Conservation (phyloP, 768 basidiomycete species). For the Mycena epipterygia region DNA sequence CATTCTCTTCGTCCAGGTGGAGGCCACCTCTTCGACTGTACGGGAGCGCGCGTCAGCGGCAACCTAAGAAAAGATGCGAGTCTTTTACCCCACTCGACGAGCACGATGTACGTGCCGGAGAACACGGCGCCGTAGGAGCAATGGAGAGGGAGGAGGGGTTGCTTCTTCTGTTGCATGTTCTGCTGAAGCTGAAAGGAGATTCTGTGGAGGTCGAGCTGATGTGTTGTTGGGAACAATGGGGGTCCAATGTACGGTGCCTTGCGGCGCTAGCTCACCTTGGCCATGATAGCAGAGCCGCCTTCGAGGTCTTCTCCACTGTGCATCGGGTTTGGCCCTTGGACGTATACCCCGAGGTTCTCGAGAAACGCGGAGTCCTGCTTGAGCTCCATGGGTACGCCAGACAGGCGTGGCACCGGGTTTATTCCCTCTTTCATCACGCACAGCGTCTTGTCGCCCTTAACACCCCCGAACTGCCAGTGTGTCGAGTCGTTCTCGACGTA, state of each 20-base stretch:
- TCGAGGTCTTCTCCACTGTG: neutral
- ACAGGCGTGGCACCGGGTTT: neutral
- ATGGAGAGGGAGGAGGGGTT: neutral
- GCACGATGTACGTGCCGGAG: neutral
- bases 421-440: neutral
- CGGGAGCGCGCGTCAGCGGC: neutral
- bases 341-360: neutral
- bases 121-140: neutral
- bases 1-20: too few relatives aligned
- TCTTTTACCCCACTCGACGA: neutral
- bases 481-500: neutral
- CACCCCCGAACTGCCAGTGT: neutral
- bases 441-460: neutral
- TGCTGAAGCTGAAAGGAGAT: neutral
- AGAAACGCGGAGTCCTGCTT: neutral
- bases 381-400: neutral
- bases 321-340: neutral
- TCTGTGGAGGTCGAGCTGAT: neutral
- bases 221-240: neutral
- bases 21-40: too few relatives aligned
- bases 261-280: neutral
- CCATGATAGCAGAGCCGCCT: neutral
- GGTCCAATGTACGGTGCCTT: neutral
- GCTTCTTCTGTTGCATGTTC: neutral
- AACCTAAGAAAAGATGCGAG: neutral